Percentiles rank a stretch among this genome's conserved stretches.
These are phyloP conservation scores for Chenopodium album DNA, from an alignment of 148 eudicot species.

Conservation along the genomic window DNA sequence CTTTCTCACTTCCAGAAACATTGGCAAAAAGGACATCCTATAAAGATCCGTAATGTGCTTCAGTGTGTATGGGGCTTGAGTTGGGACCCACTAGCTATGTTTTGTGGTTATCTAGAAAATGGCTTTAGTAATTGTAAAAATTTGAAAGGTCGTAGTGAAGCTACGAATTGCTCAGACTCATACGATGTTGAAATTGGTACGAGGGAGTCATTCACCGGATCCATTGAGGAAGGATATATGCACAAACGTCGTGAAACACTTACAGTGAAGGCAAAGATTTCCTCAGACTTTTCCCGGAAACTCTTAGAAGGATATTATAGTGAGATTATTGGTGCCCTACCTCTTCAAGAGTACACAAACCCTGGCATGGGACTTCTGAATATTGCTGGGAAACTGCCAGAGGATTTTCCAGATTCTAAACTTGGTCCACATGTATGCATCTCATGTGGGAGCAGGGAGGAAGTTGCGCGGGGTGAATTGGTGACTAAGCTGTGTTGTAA, in stretches of 20 bases:
- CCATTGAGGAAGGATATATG: slow-evolving; percentile 48
- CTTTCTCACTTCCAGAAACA: slow-evolving; percentile 80
- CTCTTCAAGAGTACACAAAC: slow-evolving; percentile 71
- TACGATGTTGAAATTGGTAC: slow-evolving; percentile 71
- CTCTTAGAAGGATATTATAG: slow-evolving; percentile 56
- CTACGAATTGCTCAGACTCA: slow-evolving; percentile 54
- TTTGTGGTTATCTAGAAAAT: slow-evolving; percentile 64
- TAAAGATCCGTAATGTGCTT: slow-evolving; percentile 61
- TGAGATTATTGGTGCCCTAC: slow-evolving; percentile 58
- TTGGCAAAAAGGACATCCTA: slow-evolving; percentile 87
- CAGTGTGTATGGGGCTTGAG: slow-evolving; percentile 36
- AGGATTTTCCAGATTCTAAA: slow-evolving; percentile 49
- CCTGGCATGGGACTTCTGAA: slow-evolving; percentile 68
- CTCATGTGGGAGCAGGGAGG: slow-evolving; percentile 67
- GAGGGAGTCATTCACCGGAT: slow-evolving; percentile 56
- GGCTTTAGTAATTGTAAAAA: slow-evolving; percentile 36
- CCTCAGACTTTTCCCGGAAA: slow-evolving; percentile 51
- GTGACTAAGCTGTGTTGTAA: slow-evolving; percentile 56
- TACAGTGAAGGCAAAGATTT: slow-evolving; percentile 63
- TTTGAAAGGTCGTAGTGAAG: slow-evolving; percentile 35
- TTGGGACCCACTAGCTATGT: slow-evolving; percentile 79
- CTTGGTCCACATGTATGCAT: slow-evolving; percentile 70
- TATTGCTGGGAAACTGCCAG: slow-evolving; percentile 58
- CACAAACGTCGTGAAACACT: slow-evolving; percentile 45
- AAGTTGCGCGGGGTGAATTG: slow-evolving; percentile 61